Evolutionary conservation across 441 rosid genomes (phyloP).

Genomic region (Omphalea diandra): DNA sequence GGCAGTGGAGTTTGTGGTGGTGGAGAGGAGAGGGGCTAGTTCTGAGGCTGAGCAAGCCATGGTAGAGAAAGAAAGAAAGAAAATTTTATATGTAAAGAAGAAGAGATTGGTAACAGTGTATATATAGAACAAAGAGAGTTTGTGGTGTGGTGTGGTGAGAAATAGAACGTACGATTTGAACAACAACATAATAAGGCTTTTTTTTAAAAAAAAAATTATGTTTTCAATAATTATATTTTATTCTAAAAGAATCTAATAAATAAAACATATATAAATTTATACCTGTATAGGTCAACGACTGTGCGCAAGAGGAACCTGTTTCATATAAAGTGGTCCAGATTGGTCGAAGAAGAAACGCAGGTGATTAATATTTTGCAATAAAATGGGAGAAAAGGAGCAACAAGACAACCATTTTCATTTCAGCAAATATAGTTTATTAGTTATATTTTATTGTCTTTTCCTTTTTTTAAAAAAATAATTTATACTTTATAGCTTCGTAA

Average conservation of each 20-base stretch:
- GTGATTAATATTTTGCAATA: not conserved
- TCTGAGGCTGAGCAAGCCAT: slow-evolving; percentile 45
- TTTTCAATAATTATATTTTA: not conserved
- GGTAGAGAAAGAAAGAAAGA: slow-evolving; percentile 8
- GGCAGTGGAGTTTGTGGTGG: slow-evolving; percentile 44
- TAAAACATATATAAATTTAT: not conserved
- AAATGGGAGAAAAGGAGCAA: not conserved
- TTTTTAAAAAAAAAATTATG: not conserved
- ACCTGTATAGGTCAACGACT: not conserved
- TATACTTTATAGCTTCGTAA: not conserved
- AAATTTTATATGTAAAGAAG: not conserved
- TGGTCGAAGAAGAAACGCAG: not conserved
- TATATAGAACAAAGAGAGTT: slow-evolving; percentile 10
- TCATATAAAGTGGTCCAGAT: not conserved
- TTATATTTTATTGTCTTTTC: not conserved
- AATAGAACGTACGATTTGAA: too few species aligned
- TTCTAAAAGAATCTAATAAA: not conserved
- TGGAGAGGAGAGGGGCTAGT: slow-evolving; percentile 47
- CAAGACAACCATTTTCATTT: not conserved
- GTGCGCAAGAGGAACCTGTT: not conserved
- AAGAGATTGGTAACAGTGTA: not conserved
- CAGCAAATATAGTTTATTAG: not conserved
- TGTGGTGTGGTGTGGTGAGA: too few species aligned
- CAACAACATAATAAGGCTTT: too few species aligned
- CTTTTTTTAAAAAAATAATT: too few species aligned